Evolutionary conservation across 768 basidiomycete genomes (phyloP).

Genomic region (Mycena sanguinolenta): DNA sequence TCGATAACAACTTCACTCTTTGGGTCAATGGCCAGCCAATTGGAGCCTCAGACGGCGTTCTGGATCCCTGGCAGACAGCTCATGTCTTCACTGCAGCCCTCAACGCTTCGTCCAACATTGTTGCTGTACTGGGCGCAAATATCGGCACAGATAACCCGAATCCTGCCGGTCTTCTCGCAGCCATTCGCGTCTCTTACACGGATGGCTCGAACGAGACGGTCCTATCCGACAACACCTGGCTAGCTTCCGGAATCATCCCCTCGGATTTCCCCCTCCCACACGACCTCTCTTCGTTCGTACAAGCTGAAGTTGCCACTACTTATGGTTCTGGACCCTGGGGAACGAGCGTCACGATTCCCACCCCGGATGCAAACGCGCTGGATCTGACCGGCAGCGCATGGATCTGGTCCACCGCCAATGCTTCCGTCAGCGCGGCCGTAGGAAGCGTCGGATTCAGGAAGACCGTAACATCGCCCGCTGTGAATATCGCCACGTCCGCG

Average conservation of each 20-base stretch:
- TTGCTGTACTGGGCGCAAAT: conserved; percentile 25
- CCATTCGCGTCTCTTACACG: conserved; percentile 19
- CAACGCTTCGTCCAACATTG: conserved; percentile 27
- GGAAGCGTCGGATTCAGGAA: conserved; percentile 33
- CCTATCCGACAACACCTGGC: conserved; percentile 25
- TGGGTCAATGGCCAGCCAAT: conserved; percentile 34
- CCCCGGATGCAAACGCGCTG: neutral
- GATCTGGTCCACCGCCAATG: conserved; percentile 28
- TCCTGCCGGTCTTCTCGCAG: conserved; percentile 31
- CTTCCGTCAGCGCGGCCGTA: conserved; percentile 13
- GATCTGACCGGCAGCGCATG: conserved; percentile 23
- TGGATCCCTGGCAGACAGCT: neutral
- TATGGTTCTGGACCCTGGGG: conserved; percentile 31
- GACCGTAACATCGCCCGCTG: conserved; percentile 3
- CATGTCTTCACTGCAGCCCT: conserved; percentile 19
- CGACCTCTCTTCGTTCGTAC: conserved; percentile 23
- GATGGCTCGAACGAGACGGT: conserved; percentile 27
- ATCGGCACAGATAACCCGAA: neutral
- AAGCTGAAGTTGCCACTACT: conserved; percentile 13
- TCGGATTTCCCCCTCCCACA: conserved; percentile 21
- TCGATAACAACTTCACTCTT: conserved; percentile 33
- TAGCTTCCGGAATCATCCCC: conserved; percentile 25
- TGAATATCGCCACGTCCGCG: conserved; percentile 18
- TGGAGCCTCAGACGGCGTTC: conserved; percentile 13
- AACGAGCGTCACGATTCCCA: neutral